Conservation (phyloP, 192 early-diverging fungal genomes). For the Linnemannia schmuckeri region DNA sequence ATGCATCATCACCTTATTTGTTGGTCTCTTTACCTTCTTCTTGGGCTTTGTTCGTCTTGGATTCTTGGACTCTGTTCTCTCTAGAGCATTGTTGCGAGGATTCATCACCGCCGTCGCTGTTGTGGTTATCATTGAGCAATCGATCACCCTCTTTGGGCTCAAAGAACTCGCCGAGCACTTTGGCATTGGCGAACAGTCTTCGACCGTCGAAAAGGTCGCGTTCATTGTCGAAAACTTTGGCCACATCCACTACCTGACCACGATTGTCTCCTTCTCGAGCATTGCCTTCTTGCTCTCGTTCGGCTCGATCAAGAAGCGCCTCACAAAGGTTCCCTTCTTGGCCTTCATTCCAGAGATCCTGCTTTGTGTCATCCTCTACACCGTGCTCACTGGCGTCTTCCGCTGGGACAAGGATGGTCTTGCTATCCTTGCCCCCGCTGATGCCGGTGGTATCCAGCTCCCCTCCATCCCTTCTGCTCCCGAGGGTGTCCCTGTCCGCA, state of each 20-base stretch:
- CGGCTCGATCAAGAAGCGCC: conserved; percentile 66
- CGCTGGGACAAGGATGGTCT: conserved; percentile 83
- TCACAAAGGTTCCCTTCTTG: conserved; percentile 67
- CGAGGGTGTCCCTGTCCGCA: conserved; percentile 69
- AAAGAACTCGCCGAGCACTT: conserved; percentile 52
- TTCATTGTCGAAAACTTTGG: conserved; percentile 76
- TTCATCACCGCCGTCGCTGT: conserved; percentile 96
- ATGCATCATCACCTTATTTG: conserved; percentile 83
- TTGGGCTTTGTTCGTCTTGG: conserved; percentile 97
- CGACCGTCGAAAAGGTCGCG: conserved; percentile 83
- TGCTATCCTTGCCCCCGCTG: conserved; percentile 81
- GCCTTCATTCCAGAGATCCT: conserved; percentile 94
- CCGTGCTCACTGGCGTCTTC: conserved; percentile 70
- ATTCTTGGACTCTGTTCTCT: conserved; percentile 97
- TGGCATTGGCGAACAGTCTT: conserved; percentile 73
- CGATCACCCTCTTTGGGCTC: conserved; percentile 80
- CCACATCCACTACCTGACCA: conserved; percentile 77
- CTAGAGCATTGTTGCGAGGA: conserved; percentile 92
- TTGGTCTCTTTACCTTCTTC: conserved; percentile 94
- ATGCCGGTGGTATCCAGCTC: conserved; percentile 70
- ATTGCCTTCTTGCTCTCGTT: conserved; percentile 76
- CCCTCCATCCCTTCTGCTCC: conserved; percentile 75
- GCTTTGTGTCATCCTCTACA: conserved; percentile 84
- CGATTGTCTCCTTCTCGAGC: conserved; percentile 76
- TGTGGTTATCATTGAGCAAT: conserved; percentile 93